Conservation (phyloP, 441 rosid genomes). For the Sinapis alba region DNA sequence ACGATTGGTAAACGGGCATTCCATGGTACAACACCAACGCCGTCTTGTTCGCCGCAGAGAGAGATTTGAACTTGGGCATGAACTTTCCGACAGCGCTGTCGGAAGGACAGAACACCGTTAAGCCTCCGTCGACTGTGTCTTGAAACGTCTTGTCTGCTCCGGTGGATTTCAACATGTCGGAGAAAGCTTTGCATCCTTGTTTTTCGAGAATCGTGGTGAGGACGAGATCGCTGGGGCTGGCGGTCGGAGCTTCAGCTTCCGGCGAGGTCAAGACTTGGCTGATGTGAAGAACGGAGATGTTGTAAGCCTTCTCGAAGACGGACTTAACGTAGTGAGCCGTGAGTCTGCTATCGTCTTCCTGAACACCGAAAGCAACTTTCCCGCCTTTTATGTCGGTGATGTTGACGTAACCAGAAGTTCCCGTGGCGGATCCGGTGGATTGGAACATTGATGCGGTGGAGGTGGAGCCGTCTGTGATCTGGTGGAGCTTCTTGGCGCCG, state of each 20-base stretch:
- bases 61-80: conserved; percentile 59
- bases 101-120: conserved; percentile 67
- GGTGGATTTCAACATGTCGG: conserved; percentile 48
- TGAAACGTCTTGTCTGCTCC: conserved; percentile 60
- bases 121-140: conserved; percentile 61
- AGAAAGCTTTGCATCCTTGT: conserved; percentile 71
- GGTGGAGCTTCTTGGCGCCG: conserved; percentile 89
- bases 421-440: conserved; percentile 86
- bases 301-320: conserved; percentile 74
- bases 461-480: conserved; percentile 78
- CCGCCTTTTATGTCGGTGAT: conserved; percentile 86
- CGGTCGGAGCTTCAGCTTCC: conserved; percentile 71
- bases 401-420: conserved; percentile 83
- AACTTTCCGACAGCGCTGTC: conserved; percentile 51
- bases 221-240: conserved; percentile 55
- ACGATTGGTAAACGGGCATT: conserved; percentile 56
- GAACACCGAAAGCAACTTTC: conserved; percentile 80
- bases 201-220: conserved; percentile 53
- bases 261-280: conserved; percentile 51
- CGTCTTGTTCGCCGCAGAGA: conserved; percentile 51
- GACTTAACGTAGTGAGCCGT: conserved; percentile 73
- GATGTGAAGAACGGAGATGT: conserved; percentile 84
- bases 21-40: conserved; percentile 64
- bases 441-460: conserved; percentile 90
- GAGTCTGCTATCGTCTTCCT: conserved; percentile 58